A percentile compares a stretch with the other conserved stretches of the same genome.
These are phyloP conservation scores for Pichia occidentalis DNA, from an alignment of 805 yeast species.

Conservation along the genomic window DNA sequence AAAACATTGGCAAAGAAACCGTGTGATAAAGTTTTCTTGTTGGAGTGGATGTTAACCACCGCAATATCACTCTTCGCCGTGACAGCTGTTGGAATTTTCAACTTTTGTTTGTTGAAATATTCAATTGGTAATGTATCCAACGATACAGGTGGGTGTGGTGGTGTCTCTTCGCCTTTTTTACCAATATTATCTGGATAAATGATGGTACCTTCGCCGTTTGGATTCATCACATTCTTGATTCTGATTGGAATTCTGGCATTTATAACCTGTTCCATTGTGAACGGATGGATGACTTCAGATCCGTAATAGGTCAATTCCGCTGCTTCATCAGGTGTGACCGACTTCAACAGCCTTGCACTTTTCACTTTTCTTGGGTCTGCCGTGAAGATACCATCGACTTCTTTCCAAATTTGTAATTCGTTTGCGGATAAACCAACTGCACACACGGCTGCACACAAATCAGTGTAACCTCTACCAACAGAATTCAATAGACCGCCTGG, in stretches of 20 bases:
- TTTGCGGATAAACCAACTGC: slow-evolving; percentile 92
- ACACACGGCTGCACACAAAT: slow-evolving; percentile 91
- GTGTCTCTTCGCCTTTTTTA: slow-evolving; percentile 80
- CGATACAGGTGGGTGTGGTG: slow-evolving; percentile 91
- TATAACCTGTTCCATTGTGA: slow-evolving; percentile 98
- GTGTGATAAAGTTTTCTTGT: slow-evolving; percentile 85
- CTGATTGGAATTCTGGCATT: slow-evolving; percentile 93
- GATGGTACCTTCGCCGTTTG: slow-evolving; percentile 86
- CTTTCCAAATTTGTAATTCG: slow-evolving; percentile 97
- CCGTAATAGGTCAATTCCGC: slow-evolving; percentile 97
- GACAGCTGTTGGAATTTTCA: slow-evolving; percentile 84
- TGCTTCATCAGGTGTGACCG: slow-evolving; percentile 98
- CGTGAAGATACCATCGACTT: slow-evolving; percentile 97
- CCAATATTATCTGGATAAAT: slow-evolving; percentile 89
- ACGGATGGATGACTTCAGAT: slow-evolving; percentile 96
- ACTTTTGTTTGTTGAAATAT: slow-evolving; percentile 35
- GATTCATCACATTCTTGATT: slow-evolving; percentile 93
- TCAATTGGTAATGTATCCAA: slow-evolving; percentile 41
- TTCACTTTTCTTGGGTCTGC: slow-evolving; percentile 97
- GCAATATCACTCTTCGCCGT: slow-evolving; percentile 91
- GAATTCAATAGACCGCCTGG: slow-evolving; percentile 92
- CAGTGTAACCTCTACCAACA: slow-evolving; percentile 97
- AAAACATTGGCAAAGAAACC: slow-evolving; percentile 93
- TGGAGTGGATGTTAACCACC: slow-evolving; percentile 89
- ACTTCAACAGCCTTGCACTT: slow-evolving; percentile 72